Conservation (phyloP, 2,329 filamentous ascomycete genomes). For the Beauveria bassiana region DNA sequence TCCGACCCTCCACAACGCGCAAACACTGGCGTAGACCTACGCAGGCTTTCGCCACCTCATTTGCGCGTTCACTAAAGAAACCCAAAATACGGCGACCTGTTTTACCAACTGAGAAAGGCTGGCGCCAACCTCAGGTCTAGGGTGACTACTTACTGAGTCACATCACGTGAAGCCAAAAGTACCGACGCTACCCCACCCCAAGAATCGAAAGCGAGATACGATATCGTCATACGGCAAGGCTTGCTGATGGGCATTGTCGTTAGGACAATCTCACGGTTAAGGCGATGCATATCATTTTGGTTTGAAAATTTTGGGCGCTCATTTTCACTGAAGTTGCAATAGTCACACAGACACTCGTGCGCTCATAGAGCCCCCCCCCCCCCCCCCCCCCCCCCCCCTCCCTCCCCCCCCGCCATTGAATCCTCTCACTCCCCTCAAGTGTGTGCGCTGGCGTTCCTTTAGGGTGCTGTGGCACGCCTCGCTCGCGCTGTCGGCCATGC, state of each 20-base stretch:
- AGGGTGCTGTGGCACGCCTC: constrained; percentile 5
- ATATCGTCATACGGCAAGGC: background rate
- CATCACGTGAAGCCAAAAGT: background rate
- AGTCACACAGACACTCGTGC: background rate
- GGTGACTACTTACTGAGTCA: background rate
- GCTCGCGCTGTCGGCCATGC: background rate
- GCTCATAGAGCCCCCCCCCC: too few species aligned
- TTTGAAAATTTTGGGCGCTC: background rate
- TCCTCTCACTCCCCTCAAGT: too few species aligned
- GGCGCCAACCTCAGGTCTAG: background rate
- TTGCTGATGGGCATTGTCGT: background rate
- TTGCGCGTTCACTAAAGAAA: background rate
- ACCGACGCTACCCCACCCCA: background rate
- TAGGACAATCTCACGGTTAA: background rate
- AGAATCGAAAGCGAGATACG: background rate
- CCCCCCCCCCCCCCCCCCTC: too few species aligned
- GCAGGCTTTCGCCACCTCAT: too few species aligned
- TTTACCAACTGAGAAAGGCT: background rate
- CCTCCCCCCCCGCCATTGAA: too few species aligned
- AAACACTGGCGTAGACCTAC: background rate
- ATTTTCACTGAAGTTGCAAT: background rate
- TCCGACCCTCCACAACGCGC: background rate
- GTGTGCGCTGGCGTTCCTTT: too few species aligned
- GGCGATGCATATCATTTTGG: background rate
- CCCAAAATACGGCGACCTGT: background rate